Percentiles rank a stretch among this genome's conserved stretches.
Conservation (phyloP, 2,329 filamentous ascomycete genomes). For the Gliomastix tumulicola region DNA sequence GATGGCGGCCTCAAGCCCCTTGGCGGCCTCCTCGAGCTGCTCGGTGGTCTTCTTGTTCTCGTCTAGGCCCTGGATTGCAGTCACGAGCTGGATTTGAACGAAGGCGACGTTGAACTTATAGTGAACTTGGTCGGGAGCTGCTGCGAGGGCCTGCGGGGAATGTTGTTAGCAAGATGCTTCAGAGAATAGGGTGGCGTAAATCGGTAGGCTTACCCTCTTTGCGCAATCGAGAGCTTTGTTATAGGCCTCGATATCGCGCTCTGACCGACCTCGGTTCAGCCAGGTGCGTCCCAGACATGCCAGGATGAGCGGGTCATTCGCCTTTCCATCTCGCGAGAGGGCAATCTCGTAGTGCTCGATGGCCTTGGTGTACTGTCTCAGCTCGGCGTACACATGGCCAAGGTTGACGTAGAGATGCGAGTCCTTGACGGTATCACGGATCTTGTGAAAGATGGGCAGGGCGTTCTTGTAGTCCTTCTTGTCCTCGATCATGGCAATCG, state of each 20-base stretch:
- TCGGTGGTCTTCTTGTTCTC: conserved; percentile 71
- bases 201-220: conserved; percentile 48
- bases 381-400: conserved; percentile 84
- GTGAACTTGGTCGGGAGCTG: conserved; percentile 77
- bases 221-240: conserved; percentile 53
- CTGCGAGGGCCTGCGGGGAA: conserved; percentile 66
- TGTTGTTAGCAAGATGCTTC: no score
- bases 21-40: conserved; percentile 73
- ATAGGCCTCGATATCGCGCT: conserved; percentile 51
- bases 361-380: conserved; percentile 83
- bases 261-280: conserved; percentile 68
- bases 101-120: conserved; percentile 98
- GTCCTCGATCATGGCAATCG: conserved; percentile 89
- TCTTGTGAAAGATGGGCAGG: conserved; percentile 80
- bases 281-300: conserved; percentile 84
- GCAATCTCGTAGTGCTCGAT: conserved; percentile 94
- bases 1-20: conserved; percentile 82
- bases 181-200: no score
- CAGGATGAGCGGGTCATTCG: conserved; percentile 69
- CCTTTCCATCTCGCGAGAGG: conserved; percentile 67
- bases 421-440: conserved; percentile 85
- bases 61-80: conserved; percentile 65
- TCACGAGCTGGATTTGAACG: conserved; percentile 90
- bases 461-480: conserved; percentile 81
- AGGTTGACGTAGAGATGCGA: conserved; percentile 86